A percentile compares a stretch with the other conserved stretches of the same genome.
Evolutionary conservation across 257 asterid genomes (phyloP).

Genomic region (Gentiana dahurica): DNA sequence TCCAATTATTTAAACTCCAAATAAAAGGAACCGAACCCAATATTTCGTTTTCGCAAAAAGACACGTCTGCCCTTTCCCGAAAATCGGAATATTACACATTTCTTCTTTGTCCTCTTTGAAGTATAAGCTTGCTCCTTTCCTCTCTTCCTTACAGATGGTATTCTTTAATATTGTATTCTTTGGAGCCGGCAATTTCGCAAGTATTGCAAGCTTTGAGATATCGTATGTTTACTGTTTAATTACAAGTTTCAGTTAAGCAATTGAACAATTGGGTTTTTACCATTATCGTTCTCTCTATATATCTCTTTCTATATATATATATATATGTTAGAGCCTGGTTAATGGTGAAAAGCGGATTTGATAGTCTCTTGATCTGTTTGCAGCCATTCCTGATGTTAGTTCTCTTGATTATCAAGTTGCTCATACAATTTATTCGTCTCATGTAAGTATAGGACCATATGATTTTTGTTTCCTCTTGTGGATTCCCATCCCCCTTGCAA

Average conservation of each 20-base stretch:
- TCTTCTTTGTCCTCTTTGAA: too few species aligned
- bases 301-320: too few species aligned
- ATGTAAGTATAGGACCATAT: conserved; percentile 41
- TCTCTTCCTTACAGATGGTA: conserved; percentile 51
- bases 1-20: too few species aligned
- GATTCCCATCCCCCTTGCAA: neutral
- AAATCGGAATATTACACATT: too few species aligned
- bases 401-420: conserved; percentile 72
- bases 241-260: conserved; percentile 81
- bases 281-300: neutral
- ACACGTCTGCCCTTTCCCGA: too few species aligned
- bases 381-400: conserved; percentile 99
- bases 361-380: conserved; percentile 18
- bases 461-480: neutral
- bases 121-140: neutral
- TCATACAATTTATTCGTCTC: conserved; percentile 79
- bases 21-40: too few species aligned
- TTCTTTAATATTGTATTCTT: conserved; percentile 95
- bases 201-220: conserved; percentile 96
- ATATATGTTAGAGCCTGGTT: neutral
- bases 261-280: neutral
- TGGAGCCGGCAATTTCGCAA: conserved; percentile 96
- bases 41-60: too few species aligned
- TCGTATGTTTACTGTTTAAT: conserved; percentile 93
- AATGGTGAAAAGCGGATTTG: conserved; percentile 3